Evolutionary conservation across 176 grass and related monocot genomes (phyloP).

Genomic region (Juncus effusus): DNA sequence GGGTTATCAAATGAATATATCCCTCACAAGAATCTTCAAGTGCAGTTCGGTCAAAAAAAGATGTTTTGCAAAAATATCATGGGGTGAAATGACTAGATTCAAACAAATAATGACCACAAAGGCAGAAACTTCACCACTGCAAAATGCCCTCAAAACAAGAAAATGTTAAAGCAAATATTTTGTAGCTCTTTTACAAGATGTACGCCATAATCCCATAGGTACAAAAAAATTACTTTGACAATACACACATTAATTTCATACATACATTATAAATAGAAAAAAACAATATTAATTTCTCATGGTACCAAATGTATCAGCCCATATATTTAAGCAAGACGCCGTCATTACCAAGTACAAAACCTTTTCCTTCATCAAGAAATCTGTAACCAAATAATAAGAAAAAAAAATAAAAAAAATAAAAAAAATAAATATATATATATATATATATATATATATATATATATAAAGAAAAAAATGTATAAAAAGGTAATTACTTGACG

Average conservation of each 20-base stretch:
- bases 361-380: constrained; percentile 65
- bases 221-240: constrained; percentile 25
- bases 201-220: constrained; percentile 13
- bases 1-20: too few relatives aligned
- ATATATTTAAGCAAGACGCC: constrained; percentile 87
- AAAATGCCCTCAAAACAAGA: too few relatives aligned
- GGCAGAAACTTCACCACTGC: background rate
- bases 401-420: background rate
- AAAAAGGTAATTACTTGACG: constrained; percentile 57
- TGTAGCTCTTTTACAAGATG: constrained; percentile 31
- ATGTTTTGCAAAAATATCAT: too few relatives aligned
- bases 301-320: constrained; percentile 36
- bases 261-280: constrained; percentile 35
- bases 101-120: background rate
- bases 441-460: background rate
- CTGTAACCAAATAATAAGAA: constrained; percentile 33
- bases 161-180: background rate
- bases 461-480: background rate
- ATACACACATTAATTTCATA: constrained; percentile 16
- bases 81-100: background rate
- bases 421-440: background rate
- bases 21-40: too few relatives aligned
- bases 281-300: constrained; percentile 27
- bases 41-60: too few relatives aligned
- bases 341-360: constrained; percentile 81